phyloP scores from a whole-genome alignment of 2,329 filamentous ascomycete genomes.

The Scytalidium lignicola region DNA sequence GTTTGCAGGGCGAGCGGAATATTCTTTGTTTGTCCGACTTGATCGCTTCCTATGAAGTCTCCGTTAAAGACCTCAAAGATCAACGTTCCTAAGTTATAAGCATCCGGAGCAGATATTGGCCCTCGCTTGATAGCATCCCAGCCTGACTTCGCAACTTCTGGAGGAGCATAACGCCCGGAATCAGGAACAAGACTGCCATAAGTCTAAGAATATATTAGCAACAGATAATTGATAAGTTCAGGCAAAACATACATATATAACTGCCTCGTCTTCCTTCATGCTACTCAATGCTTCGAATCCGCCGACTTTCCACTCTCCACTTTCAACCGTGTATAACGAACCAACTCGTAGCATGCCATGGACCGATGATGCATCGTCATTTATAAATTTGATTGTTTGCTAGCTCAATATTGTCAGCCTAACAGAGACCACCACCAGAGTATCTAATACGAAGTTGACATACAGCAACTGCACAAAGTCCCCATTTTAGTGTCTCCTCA shows the following conservation, averaged over 20 bases:
- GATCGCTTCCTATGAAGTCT: slow-evolving; percentile 68
- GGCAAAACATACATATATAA: slow-evolving; percentile 64
- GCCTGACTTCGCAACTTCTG: slow-evolving; percentile 79
- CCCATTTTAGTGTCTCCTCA: slow-evolving; percentile 96
- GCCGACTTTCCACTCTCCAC: slow-evolving; percentile 94
- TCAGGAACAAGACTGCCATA: slow-evolving; percentile 87
- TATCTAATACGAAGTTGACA: slow-evolving; percentile 13
- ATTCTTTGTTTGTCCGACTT: slow-evolving; percentile 78
- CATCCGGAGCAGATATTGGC: slow-evolving; percentile 76
- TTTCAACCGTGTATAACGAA: slow-evolving; percentile 89
- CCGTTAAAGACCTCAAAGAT: slow-evolving; percentile 93
- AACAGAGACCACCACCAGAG: background rate
- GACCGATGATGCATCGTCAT: slow-evolving; percentile 85
- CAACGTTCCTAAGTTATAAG: slow-evolving; percentile 79
- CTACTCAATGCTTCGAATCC: slow-evolving; percentile 93
- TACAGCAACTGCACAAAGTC: slow-evolving; percentile 79
- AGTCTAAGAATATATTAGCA: slow-evolving; percentile 45
- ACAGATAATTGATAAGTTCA: background rate
- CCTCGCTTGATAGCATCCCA: slow-evolving; percentile 87
- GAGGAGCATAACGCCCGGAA: slow-evolving; percentile 75
- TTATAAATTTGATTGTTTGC: slow-evolving; percentile 94
- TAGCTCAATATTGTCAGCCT: slow-evolving; percentile 28
- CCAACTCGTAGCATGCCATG: slow-evolving; percentile 82
- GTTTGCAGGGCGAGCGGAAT: slow-evolving; percentile 85
- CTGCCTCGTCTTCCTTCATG: slow-evolving; percentile 90